Evolutionary conservation across 257 asterid genomes (phyloP), one percentile per base, ranked within the genome.

Genomic region (Jaltomata sinuosa): DNA sequence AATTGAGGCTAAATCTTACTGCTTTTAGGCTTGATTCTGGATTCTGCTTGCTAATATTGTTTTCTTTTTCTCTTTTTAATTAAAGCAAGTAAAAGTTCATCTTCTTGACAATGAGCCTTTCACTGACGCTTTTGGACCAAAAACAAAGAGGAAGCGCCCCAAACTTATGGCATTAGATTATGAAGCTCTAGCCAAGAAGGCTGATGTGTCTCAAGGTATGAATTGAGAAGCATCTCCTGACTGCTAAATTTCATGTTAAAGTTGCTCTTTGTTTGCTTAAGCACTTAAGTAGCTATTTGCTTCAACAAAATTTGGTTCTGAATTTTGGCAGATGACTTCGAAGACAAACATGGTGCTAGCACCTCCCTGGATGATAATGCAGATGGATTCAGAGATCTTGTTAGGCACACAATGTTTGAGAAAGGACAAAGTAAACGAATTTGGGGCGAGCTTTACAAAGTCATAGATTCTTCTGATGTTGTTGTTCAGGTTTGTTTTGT

Each of bases 361-460:
- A 87, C 91, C 55, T 91, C 96, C 32, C 72, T 90, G 11, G 96
- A 90, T 89, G 97, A 84, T 84, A 92, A 85, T 90, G 95, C 88
- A 82, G 98, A 95, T 89, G 97, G 98, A 42, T 91, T 94, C 85
- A 91, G 96, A 88, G 98, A 97, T 89, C 95, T 91, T 68, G 98
- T 93, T 21, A 90, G 99, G 62, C 98, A 97, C 87, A 94, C 89
- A 2, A 92, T 97, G 95, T 97, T 97, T 87, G 99, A 95, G 62
- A 97, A 97, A 85, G 98, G 99, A 82, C 98, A 97, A 89, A 97
- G 99, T 90, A 97, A 97, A 86, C 98, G 98, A 86, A 94, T 97
- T 85, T 97, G 99, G 99, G 98, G 99, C 84, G 99, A 97, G 88
- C 98, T 97, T 53, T 97, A 95, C 89, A 96, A 94, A 92, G 99